Conservation (phyloP, 192 early-diverging fungal genomes). For the Coemansia sp. region DNA sequence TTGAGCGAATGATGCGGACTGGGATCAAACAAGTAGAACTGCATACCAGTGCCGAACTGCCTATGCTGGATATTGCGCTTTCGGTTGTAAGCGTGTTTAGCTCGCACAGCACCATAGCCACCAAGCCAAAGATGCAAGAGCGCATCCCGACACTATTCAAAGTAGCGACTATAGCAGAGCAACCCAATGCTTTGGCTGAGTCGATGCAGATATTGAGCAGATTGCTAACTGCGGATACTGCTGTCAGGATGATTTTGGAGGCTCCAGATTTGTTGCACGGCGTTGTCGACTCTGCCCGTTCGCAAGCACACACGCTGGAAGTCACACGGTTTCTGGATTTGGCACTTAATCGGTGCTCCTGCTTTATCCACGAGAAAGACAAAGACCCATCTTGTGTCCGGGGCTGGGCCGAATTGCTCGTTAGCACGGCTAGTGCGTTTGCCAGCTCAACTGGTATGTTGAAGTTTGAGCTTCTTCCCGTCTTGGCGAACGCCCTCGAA, state of each 20-base stretch:
- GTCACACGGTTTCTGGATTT: constrained; percentile 22
- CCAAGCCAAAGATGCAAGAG: constrained; percentile 22
- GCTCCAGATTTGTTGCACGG: constrained; percentile 1
- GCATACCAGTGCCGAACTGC: not conserved
- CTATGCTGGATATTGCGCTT: constrained; percentile 33
- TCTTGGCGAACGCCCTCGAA: constrained; percentile 34
- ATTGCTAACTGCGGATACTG: constrained; percentile 23
- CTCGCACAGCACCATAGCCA: constrained; percentile 27
- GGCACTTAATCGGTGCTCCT: constrained; percentile 29
- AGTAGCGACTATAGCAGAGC: constrained; percentile 2
- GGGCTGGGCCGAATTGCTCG: not conserved
- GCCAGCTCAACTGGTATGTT: not conserved
- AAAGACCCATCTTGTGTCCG: too few relatives aligned
- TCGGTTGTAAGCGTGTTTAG: constrained; percentile 40
- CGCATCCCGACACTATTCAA: constrained; percentile 31
- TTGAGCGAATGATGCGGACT: constrained; percentile 44
- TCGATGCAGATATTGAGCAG: constrained; percentile 22
- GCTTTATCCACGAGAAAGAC: constrained; percentile 5
- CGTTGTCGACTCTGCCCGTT: not conserved
- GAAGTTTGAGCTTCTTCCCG: constrained; percentile 31
- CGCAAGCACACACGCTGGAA: not conserved
- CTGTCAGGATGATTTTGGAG: constrained; percentile 10
- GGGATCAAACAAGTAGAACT: constrained; percentile 23
- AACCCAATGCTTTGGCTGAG: constrained; percentile 5
- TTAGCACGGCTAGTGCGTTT: constrained; percentile 13